Evolutionary conservation across 768 basidiomycete species (phyloP).

Genomic region (Clavaria fumosa): DNA sequence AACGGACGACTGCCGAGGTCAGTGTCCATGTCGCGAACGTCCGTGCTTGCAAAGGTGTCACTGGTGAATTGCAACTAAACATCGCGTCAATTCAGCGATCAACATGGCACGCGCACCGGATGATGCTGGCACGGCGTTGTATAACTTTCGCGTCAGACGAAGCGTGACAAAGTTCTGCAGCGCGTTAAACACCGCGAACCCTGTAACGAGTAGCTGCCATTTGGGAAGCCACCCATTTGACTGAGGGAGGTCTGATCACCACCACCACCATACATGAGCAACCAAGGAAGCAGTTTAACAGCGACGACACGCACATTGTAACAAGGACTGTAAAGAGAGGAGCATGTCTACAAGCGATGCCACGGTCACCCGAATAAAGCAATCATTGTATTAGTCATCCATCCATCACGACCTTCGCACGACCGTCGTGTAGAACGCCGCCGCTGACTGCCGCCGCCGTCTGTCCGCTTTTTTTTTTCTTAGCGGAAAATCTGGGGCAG

Average conservation of each 20-base stretch:
- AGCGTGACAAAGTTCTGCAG: slow-evolving; percentile 69
- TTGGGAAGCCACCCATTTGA: slow-evolving; percentile 59
- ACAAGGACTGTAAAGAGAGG: no score
- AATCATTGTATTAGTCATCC: no score
- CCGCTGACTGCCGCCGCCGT: no score
- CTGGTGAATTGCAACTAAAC: slow-evolving; percentile 26
- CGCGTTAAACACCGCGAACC: slow-evolving; percentile 72
- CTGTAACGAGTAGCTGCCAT: slow-evolving; percentile 78
- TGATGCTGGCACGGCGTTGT: slow-evolving; percentile 28
- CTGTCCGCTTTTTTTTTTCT: no score
- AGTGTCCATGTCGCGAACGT: slow-evolving; percentile 90
- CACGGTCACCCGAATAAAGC: no score
- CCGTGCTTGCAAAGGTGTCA: slow-evolving; percentile 74
- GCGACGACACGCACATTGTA: no score
- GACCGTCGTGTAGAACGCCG: no score
- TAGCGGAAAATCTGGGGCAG: no score
- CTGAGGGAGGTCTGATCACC: slow-evolving; percentile 41
- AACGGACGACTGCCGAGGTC: slow-evolving; percentile 66
- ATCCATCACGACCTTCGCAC: no score
- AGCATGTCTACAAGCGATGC: no score
- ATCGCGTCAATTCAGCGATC: not conserved
- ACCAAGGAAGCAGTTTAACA: slow-evolving; percentile 34
- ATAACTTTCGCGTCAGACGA: slow-evolving; percentile 64
- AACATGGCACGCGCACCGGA: not conserved
- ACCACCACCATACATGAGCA: slow-evolving; percentile 22